phyloP scores from a whole-genome alignment of 2,329 filamentous ascomycete species.

The Cladosporium sp. region DNA sequence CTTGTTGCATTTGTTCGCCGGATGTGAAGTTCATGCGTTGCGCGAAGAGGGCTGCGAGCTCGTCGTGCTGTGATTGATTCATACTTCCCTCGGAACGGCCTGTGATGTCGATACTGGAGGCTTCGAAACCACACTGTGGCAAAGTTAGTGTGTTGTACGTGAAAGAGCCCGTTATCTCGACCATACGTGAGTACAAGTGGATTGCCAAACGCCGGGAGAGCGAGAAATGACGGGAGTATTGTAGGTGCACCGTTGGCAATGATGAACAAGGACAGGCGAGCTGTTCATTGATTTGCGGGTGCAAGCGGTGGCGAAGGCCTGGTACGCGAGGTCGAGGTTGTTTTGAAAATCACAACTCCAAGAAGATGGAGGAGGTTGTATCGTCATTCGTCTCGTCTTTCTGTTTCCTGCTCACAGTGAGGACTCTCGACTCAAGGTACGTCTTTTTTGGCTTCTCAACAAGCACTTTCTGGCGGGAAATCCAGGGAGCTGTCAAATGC shows the following conservation, averaged over 20 bases:
- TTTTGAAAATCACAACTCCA: background rate
- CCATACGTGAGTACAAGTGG: constrained; percentile 44
- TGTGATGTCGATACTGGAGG: constrained; percentile 41
- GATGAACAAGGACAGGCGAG: constrained; percentile 29
- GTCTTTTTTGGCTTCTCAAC: constrained; percentile 24
- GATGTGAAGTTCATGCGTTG: constrained; percentile 57
- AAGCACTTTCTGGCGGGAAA: constrained; percentile 14
- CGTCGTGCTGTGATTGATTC: constrained; percentile 64
- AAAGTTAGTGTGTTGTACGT: background rate
- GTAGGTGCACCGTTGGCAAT: constrained; percentile 27
- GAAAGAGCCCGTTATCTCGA: constrained; percentile 17
- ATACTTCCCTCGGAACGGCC: constrained; percentile 42
- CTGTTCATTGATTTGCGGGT: constrained; percentile 3
- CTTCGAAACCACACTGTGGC: constrained; percentile 41
- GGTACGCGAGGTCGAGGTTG: constrained; percentile 9
- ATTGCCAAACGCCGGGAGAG: constrained; percentile 41
- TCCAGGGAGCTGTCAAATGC: constrained; percentile 15
- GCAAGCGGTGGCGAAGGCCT: background rate
- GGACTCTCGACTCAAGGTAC: constrained; percentile 2
- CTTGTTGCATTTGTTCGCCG: background rate
- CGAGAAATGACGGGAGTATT: constrained; percentile 35
- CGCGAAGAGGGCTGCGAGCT: constrained; percentile 75
- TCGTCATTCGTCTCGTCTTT: background rate
- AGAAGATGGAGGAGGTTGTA: too few species aligned
- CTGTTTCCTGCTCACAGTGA: background rate